Conservation (phyloP, 768 basidiomycete species). For the Rickenella mellea region DNA sequence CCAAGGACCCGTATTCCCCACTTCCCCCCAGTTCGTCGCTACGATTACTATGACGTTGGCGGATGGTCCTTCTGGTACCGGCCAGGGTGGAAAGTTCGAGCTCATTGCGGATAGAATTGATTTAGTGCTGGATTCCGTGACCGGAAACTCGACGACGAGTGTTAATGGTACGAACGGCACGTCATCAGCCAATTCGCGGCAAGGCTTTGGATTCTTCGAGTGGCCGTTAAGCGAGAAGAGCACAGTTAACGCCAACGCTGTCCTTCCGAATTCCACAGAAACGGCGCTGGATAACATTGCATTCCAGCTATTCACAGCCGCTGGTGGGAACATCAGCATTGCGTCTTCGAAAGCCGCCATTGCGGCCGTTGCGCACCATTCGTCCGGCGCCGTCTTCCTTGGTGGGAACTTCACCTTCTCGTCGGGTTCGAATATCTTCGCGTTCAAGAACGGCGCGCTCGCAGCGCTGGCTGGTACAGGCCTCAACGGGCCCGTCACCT, state of each 20-base stretch:
- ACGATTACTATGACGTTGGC: conserved; percentile 72
- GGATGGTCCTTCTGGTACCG: conserved; percentile 49
- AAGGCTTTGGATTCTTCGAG: conserved; percentile 83
- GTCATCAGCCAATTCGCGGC: conserved; percentile 20
- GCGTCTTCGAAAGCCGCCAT: conserved; percentile 30
- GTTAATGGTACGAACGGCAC: conserved; percentile 23
- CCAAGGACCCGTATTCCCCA: conserved; percentile 73
- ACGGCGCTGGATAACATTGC: conserved; percentile 60
- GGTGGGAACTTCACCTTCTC: conserved; percentile 69
- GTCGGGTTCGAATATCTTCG: conserved; percentile 61
- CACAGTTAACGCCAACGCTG: conserved; percentile 47
- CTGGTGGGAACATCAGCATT: conserved; percentile 37
- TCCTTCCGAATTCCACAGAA: conserved; percentile 58
- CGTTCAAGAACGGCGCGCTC: conserved; percentile 53
- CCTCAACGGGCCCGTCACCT: conserved; percentile 68
- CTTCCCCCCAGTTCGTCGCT: conserved; percentile 58
- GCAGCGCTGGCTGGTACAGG: conserved; percentile 51
- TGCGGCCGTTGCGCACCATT: conserved; percentile 51
- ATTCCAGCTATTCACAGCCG: conserved; percentile 46
- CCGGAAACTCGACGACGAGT: conserved; percentile 25
- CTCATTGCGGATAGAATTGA: conserved; percentile 85
- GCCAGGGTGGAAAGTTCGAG: conserved; percentile 59
- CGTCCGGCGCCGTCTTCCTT: conserved; percentile 57
- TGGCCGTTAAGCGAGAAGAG: conserved; percentile 51
- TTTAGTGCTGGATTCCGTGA: conserved; percentile 59